Conservation (phyloP, 2,329 filamentous ascomycete species). For the Aspergillus carbonarius region DNA sequence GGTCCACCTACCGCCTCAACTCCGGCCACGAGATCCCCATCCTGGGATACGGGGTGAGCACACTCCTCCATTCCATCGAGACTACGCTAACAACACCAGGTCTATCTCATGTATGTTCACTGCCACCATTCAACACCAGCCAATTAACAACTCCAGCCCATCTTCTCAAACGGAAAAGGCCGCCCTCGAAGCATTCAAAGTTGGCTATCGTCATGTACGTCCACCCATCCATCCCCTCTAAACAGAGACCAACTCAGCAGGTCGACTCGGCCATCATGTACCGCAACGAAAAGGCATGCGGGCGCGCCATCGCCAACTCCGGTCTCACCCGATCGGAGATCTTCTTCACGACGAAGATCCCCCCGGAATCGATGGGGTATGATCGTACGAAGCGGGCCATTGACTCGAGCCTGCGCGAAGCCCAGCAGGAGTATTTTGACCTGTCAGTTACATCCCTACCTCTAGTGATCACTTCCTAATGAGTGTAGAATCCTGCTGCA, state of each 20-base stretch:
- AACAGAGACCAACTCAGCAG: constrained; percentile 15
- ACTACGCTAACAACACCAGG: constrained; percentile 17
- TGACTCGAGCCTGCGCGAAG: constrained; percentile 58
- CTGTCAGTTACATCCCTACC: constrained; percentile 46
- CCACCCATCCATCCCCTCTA: not conserved
- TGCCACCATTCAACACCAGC: not conserved
- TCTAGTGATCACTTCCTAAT: not conserved
- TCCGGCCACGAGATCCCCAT: constrained; percentile 63
- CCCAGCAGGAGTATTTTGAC: constrained; percentile 72
- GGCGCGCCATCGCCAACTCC: constrained; percentile 61
- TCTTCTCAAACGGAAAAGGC: constrained; percentile 27
- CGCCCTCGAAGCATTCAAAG: constrained; percentile 27
- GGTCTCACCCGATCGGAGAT: constrained; percentile 66
- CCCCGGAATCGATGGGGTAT: constrained; percentile 63
- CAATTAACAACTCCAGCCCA: constrained; percentile 18
- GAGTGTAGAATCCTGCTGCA: constrained; percentile 62
- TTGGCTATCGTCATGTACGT: constrained; percentile 35
- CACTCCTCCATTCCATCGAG: not conserved
- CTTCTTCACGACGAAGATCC: constrained; percentile 79
- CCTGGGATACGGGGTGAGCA: constrained; percentile 58
- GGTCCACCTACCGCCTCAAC: constrained; percentile 51
- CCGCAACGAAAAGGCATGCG: constrained; percentile 70
- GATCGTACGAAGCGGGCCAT: constrained; percentile 67
- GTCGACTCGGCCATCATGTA: constrained; percentile 65
- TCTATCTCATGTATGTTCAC: constrained; percentile 33